Conservation (phyloP, 148 eudicot species). For the Polygonum maritimum region DNA sequence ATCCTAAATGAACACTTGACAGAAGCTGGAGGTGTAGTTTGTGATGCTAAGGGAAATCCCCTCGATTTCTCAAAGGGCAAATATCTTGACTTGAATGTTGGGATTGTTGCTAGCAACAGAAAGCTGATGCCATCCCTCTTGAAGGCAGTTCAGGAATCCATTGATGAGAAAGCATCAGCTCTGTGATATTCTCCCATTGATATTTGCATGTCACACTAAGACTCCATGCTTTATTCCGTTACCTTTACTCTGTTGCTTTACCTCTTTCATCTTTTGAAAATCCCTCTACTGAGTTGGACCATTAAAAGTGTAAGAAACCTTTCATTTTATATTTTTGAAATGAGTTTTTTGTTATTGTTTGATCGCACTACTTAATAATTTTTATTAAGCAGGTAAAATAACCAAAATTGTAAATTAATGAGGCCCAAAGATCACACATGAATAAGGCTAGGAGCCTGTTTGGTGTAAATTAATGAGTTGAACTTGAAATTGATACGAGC, state of each 20-base stretch:
- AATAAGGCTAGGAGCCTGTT: too few species aligned
- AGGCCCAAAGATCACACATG: too few species aligned
- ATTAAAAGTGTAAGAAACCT: not conserved
- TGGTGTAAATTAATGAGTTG: too few species aligned
- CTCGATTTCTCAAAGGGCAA: constrained; percentile 88
- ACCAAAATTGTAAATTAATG: too few species aligned
- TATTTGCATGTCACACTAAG: not conserved
- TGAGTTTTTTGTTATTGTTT: too few species aligned
- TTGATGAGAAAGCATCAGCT: constrained; percentile 61
- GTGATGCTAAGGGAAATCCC: constrained; percentile 88
- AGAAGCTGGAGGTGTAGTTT: constrained; percentile 93
- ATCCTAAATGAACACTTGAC: constrained; percentile 16
- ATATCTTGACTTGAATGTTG: constrained; percentile 75
- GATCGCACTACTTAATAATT: too few species aligned
- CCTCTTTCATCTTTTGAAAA: not conserved
- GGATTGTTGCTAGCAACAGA: constrained; percentile 77
- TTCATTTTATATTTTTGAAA: not conserved
- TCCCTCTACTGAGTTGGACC: not conserved
- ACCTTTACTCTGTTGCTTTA: not conserved
- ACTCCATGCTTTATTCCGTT: not conserved
- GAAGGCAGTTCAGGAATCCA: constrained; percentile 75
- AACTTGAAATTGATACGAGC: too few species aligned
- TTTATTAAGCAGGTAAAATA: too few species aligned
- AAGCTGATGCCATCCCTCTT: constrained; percentile 81
- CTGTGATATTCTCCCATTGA: constrained; percentile 23